These are phyloP conservation scores for Tilletiopsis washingtonensis DNA, from an alignment of 1,284 basidiomycete species.

Conservation along the genomic window DNA sequence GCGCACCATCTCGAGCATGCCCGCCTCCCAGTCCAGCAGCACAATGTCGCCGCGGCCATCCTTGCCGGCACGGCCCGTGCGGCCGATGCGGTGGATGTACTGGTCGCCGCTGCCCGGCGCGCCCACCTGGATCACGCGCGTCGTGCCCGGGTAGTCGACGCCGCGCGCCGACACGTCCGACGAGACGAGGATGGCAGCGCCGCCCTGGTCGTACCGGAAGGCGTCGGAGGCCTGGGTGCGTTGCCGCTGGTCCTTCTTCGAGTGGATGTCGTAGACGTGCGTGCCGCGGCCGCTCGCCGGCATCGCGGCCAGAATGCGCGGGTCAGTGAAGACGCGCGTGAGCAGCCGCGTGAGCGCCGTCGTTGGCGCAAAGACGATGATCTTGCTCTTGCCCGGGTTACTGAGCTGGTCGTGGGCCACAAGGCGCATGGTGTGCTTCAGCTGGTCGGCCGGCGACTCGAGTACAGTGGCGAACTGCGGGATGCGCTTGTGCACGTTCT, in stretches of 20 bases:
- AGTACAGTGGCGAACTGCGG: constrained; percentile 76
- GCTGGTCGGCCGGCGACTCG: constrained; percentile 60
- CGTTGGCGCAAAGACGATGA: constrained; percentile 82
- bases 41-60: constrained; percentile 77
- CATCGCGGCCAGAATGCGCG: constrained; percentile 1
- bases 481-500: constrained; percentile 67
- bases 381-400: constrained; percentile 65
- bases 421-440: constrained; percentile 71
- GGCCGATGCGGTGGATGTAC: constrained; percentile 85
- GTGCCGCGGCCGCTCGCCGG: constrained; percentile 14
- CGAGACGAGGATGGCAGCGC: constrained; percentile 51
- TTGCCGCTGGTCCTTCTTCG: constrained; percentile 62
- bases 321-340: constrained; percentile 11
- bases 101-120: constrained; percentile 64
- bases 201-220: constrained; percentile 59
- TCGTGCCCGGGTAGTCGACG: constrained; percentile 62
- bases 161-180: constrained; percentile 51
- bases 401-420: constrained; percentile 81
- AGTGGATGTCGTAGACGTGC: constrained; percentile 70
- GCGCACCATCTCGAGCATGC: constrained; percentile 60
- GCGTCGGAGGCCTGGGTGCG: constrained; percentile 61
- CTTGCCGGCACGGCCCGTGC: constrained; percentile 71
- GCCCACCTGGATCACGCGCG: constrained; percentile 87
- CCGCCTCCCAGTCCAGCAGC: constrained; percentile 71
- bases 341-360: constrained; percentile 74